These are phyloP conservation scores for Wilcoxina mikolae DNA, from an alignment of 495 filamentous ascomycete genomes.

Conservation along the genomic window DNA sequence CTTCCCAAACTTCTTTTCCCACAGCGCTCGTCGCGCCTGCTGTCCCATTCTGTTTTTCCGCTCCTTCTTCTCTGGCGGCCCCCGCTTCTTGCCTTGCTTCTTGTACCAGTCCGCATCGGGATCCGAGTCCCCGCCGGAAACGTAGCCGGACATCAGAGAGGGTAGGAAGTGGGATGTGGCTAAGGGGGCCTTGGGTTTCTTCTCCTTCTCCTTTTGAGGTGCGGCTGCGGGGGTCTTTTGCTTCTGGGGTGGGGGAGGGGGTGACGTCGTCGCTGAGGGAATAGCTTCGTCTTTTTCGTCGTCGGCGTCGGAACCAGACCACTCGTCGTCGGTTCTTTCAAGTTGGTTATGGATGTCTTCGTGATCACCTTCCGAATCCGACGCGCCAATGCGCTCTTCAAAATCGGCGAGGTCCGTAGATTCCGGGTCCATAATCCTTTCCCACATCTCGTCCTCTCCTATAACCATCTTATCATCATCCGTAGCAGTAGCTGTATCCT, in stretches of 20 bases:
- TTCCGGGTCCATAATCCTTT: constrained; percentile 15
- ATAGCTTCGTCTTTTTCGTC: constrained; percentile 26
- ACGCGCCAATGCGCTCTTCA: constrained; percentile 11
- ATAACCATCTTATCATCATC: constrained; percentile 32
- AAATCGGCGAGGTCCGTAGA: constrained; percentile 9
- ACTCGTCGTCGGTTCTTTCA: constrained; percentile 25
- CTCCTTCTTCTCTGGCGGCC: constrained; percentile 22
- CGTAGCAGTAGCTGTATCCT: constrained; percentile 9
- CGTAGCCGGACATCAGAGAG: constrained; percentile 77
- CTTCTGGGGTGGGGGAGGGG: constrained; percentile 12
- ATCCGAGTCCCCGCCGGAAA: constrained; percentile 63
- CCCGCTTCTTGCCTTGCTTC: constrained; percentile 16
- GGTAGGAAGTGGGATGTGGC: constrained; percentile 65
- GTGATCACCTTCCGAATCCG: constrained; percentile 7
- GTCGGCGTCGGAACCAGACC: constrained; percentile 33
- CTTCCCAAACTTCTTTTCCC: constrained; percentile 81
- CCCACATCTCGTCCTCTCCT: constrained; percentile 6
- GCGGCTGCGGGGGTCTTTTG: constrained; percentile 33
- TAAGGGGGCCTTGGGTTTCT: constrained; percentile 28
- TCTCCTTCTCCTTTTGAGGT: constrained; percentile 24
- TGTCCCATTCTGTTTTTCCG: constrained; percentile 82
- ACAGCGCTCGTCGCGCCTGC: constrained; percentile 65
- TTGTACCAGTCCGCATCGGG: constrained; percentile 35
- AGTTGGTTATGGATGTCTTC: constrained; percentile 23
- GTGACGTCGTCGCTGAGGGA: constrained; percentile 14